Conservation (phyloP, 495 filamentous ascomycete species). For the Aspergillus campestris region DNA sequence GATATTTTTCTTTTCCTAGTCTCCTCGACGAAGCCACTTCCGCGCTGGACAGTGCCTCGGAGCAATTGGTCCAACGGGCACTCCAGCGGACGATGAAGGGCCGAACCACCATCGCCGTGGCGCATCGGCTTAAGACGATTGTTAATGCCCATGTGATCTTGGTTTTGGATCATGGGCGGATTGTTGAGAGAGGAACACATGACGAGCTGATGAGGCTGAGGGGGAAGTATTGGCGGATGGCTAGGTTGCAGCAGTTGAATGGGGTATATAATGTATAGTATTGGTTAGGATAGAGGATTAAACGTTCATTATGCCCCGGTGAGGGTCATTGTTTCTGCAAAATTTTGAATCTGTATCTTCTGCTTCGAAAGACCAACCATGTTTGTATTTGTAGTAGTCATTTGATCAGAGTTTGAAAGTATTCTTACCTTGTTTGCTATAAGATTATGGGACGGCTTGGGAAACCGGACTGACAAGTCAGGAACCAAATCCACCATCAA, state of each 20-base stretch:
- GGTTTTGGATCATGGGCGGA: conserved; percentile 29
- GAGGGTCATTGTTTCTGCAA: no score
- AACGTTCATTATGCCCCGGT: no score
- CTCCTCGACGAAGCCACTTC: conserved; percentile 49
- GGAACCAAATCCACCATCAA: no score
- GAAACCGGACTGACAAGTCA: no score
- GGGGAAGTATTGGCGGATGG: conserved; percentile 32
- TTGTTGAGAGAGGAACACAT: conserved; percentile 30
- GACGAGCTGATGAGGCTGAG: conserved; percentile 23
- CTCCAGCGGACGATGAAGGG: conserved; percentile 30
- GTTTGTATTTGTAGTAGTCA: no score
- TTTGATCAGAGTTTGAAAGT: no score
- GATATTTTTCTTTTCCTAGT: neutral
- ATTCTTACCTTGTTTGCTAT: no score
- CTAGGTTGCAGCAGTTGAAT: conserved; percentile 7
- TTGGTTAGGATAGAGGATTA: no score
- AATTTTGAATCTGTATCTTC: no score
- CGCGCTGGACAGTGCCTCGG: conserved; percentile 51
- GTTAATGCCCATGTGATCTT: conserved; percentile 33
- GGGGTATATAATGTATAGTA: conserved; percentile 3
- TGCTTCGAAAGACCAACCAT: no score
- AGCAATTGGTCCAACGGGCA: conserved; percentile 60
- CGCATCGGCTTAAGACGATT: conserved; percentile 38
- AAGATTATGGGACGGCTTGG: no score
- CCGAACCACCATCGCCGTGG: conserved; percentile 34